Evolutionary conservation across 1,284 basidiomycete genomes (phyloP), one percentile per base, ranked within the genome.

Genomic region (Austroboletus rostrupii): DNA sequence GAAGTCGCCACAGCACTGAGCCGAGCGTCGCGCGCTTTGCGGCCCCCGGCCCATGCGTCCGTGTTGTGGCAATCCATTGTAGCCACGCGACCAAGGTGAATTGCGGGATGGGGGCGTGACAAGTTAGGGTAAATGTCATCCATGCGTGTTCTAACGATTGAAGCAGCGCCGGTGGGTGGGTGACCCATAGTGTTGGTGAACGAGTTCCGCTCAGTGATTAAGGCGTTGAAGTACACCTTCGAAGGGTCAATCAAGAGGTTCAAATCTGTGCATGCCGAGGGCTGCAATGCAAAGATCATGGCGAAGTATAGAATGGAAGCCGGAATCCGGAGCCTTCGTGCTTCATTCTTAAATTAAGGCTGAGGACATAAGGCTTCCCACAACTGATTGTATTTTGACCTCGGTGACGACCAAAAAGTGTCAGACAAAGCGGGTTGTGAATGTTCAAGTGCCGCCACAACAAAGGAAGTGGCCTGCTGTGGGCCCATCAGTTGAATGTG

Each of bases 11-110:
- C 51, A 53, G 48, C 54, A 50, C 44, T 42, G 36, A 45, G 19
- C 41, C 45, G 44, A 19, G 37, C 52, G 54, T 58, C 49, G 42
- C 52, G 54, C 40, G 33, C 32, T 33, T 50, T 45, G 20, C 41
- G 29, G 53, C 48, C 47, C 26, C 42, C 49, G 11, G 37, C 7
- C 54, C 68, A 69, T 50, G 67, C 45, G 53, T 54, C 49, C 32
- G 21, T 53, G 53, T 66, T 66, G 64, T 68, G 64, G 65, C 49
- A 17, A 47, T 47, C 42, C 45, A 36, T 45, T 35, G 47, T 33
- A 32, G 47, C 60, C 67, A 66, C 53, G 62, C 54, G 59, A 35
- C 43, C 23, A 31, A 41, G 13, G 47, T 58, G 59, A 52, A 47
- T 38, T 48, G 43, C 48, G 19, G 41, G 23, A 48, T 45, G 33